A percentile compares a stretch with the other conserved stretches of the same genome.
phyloP scores from a whole-genome alignment of 164 flowering plant genomes.

The Aristolochia fimbriata region DNA sequence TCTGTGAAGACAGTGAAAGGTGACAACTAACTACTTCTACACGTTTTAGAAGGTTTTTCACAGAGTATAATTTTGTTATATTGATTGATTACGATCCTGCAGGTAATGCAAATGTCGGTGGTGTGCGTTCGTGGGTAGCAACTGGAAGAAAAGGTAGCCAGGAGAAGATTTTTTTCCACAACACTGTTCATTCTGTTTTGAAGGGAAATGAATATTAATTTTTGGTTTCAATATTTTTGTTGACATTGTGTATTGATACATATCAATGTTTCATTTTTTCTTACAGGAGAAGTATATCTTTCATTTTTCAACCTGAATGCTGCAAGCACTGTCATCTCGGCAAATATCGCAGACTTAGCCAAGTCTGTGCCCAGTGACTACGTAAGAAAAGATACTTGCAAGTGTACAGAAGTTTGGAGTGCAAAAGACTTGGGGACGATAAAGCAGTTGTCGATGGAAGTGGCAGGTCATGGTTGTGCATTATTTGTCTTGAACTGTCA shows the following conservation, averaged over 20 bases:
- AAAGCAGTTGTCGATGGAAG: constrained; percentile 24
- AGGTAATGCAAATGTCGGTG: constrained; percentile 31
- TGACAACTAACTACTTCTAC: constrained; percentile 8
- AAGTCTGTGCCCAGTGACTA: constrained; percentile 32
- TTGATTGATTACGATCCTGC: constrained; percentile 11
- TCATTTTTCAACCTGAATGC: constrained; percentile 65
- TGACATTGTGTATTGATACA: too few species aligned
- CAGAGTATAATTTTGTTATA: background rate
- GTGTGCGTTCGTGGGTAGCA: constrained; percentile 79
- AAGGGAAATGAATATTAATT: constrained; percentile 41
- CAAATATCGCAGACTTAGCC: constrained; percentile 36
- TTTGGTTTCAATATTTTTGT: background rate
- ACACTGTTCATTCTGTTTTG: constrained; percentile 7
- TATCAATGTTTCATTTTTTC: background rate
- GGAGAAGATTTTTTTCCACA: too few species aligned
- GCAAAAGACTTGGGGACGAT: constrained; percentile 27
- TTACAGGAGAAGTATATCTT: constrained; percentile 55
- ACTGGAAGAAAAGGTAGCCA: constrained; percentile 59
- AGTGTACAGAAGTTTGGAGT: constrained; percentile 57
- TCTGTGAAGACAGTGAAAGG: constrained; percentile 37
- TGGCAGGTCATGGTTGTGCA: constrained; percentile 45
- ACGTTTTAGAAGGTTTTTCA: background rate
- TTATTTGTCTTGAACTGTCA: constrained; percentile 36
- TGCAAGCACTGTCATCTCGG: constrained; percentile 27
- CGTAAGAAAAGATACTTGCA: constrained; percentile 25